Evolutionary conservation across 2,329 filamentous ascomycete genomes (phyloP), one percentile per base, ranked within the genome.

Genomic region (Dactylellina cionopaga): DNA sequence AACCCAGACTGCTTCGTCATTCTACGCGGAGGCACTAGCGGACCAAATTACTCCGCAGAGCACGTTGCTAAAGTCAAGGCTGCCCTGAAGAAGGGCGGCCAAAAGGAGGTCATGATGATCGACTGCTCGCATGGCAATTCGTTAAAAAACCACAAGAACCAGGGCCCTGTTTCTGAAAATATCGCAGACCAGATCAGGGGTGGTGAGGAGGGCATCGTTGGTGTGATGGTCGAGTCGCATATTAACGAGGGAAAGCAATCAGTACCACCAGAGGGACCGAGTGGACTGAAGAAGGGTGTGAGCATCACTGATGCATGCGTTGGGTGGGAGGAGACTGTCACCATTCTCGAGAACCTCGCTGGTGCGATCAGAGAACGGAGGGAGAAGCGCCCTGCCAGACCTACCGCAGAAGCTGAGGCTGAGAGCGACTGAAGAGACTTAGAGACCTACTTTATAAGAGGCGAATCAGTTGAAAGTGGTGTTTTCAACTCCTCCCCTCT

Each of bases 1-100:
- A 99, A 99, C 82, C 91, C 96, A 31, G 93, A 99, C 82, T 96
- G 94, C 84, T 99, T 96, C 81, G 92, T 96, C 63, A 96, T 99
- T 78, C 87, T 98, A 68, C 88, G 95, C 74, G 95, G 95, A 65
- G 95, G 95, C 60, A 96, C 90, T 77, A 91, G 90, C 81, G 95
- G 95, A 74, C 95, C 94, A 74, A 99, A 99, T 84, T 98, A 91
- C 83, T 92, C 96, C 80, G 87, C 90, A 2, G 85, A 89, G 80
- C 95, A 90, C 82, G 92, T 98, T 78, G 86, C 87, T 44, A 90
- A 92, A 77, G 91, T 94, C 19, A 96, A 96, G 83, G 87, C 86
- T 51, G 89, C 91, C 58, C 84, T 99, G 33, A 83, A 83, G 73
- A 90, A 92, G 80, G 89, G 92, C 78, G 89, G 89, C 19, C 83